Conservation (phyloP, 23 red algal species). For the Gracilaria gracilis region DNA sequence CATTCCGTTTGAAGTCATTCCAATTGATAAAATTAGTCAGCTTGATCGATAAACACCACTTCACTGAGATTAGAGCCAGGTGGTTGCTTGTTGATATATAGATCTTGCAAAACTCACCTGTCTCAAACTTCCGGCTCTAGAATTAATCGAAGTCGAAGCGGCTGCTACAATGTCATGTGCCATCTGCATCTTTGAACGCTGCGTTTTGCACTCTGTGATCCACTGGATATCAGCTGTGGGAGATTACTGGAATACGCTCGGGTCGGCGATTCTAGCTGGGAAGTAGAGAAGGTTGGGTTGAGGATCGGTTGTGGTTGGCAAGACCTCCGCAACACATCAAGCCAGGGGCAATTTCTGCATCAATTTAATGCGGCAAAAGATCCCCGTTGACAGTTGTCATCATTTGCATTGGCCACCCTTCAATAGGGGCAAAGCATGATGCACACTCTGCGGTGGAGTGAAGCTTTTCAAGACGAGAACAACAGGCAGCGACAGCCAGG, state of each 20-base stretch:
- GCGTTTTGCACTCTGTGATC: neutral
- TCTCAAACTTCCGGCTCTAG: constrained; percentile 46
- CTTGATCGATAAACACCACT: neutral
- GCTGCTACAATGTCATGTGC: constrained; percentile 55
- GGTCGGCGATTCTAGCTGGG: neutral
- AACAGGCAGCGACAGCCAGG: too few relatives aligned
- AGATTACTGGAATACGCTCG: neutral
- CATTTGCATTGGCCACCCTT: neutral
- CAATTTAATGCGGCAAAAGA: neutral
- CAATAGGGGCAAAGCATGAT: neutral
- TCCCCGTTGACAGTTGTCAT: constrained; percentile 20
- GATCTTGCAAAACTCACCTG: constrained; percentile 34
- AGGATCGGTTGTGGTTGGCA: neutral
- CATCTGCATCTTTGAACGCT: constrained; percentile 46
- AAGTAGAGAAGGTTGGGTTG: neutral
- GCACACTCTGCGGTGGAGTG: neutral
- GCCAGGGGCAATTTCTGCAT: neutral
- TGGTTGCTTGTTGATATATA: neutral
- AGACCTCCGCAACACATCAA: too few relatives aligned
- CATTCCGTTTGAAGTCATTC: neutral
- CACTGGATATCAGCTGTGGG: neutral
- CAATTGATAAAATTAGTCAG: constrained; percentile 8
- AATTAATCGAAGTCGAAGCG: constrained; percentile 47
- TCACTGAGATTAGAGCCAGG: too few relatives aligned
- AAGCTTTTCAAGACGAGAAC: neutral